Evolutionary conservation across 2,329 filamentous ascomycete species (phyloP), one percentile per base, ranked within the genome.

Genomic region (Ophiostoma himal-ulmi): DNA sequence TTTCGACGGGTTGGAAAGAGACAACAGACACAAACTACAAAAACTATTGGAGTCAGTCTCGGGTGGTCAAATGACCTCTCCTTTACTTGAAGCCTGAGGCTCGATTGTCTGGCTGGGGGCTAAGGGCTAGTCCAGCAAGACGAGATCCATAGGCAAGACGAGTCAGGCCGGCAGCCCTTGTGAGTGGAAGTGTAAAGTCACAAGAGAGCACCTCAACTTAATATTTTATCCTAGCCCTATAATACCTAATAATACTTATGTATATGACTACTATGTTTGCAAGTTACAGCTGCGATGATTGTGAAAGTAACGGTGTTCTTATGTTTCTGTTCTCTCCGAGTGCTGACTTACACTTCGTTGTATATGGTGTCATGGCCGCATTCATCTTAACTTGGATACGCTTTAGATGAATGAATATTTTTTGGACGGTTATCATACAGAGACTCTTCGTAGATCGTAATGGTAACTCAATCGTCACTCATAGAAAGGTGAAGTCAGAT

Each of bases 241-340:
- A 81, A 81, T 81, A 80, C 77, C 76, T 81, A 81, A 80, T 81
- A 72, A 20, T 14, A 70, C 72, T 76, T 75, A 77, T 80, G 77
- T 78, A 79, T 75, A 79, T 78, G 77, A 20, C 10, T 26, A 54
- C n/a, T 54, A 30, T n/a, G 20, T 20, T 3, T 22, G n/a, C 17
- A 8, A 20, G 20, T 22, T 14, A 30, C 30, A 54, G n/a, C 52
- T 57, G 6, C 14, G n/a, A 26, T 57, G 22, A 57, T 26, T 48
- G 39, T 44, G 13, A 17, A 20, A 5, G 20, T n/a, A 4, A 5
- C 20, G 14, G 14, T 48, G 44, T 17, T 48, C 4, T 48, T n/a
- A 48, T 54, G 3, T 54, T 5, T 20, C 20, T 1, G 48, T 54
- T 54, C 14, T 41, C 14, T 41, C 14, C 1, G 8, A 41, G 39